Evolutionary conservation across 805 yeast species (phyloP), one percentile per base, ranked within the genome.

Genomic region (Teunomyces gatunensis): DNA sequence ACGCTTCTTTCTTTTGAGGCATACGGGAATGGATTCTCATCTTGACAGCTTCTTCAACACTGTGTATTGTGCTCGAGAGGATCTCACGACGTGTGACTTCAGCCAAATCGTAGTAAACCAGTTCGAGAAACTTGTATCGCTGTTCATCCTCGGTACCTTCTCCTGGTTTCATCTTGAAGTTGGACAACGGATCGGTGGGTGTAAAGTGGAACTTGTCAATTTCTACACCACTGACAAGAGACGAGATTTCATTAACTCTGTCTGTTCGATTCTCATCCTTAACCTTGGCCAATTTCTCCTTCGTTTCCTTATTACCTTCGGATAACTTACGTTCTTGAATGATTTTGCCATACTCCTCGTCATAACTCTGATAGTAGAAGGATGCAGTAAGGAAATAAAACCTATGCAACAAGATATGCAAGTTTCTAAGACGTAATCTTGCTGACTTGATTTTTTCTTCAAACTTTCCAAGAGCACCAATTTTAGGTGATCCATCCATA

Each of bases 371-470:
- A 53, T 76, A 87, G 57, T 85, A 80, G 0, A 87, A 79, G 1
- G 90, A 81, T 0, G 89, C 97, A 21, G 87, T 69, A 51, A 89
- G 80, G 59, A 91, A 92, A 58, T 80, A 85, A 39, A 85, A 76
- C 44, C 91, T 83, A 61, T 94, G 97, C 12, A 88, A 65, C 9
- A 81, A 57, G 44, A 88, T 85, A 28, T 75, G 54, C 81, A 83
- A 77, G 11, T 69, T 58, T 51, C 87, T 65, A 9, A 77, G 56
- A 44, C 75, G 68, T 6, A 56, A 11, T 44, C 61, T 64, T 1
- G 56, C 44, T 2, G 50, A 33, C 12, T 55, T 52, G n/a, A 67
- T 59, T 7, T 49, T 48, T 9, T 69, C 75, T 44, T 62, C 61
- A 4, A 54, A 42, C 20, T 42, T 50, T 29, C 32, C 42, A n/a